These are phyloP conservation scores for Pseudogymnoascus sp. DNA, from an alignment of 2,329 filamentous ascomycete genomes.

Conservation along the genomic window DNA sequence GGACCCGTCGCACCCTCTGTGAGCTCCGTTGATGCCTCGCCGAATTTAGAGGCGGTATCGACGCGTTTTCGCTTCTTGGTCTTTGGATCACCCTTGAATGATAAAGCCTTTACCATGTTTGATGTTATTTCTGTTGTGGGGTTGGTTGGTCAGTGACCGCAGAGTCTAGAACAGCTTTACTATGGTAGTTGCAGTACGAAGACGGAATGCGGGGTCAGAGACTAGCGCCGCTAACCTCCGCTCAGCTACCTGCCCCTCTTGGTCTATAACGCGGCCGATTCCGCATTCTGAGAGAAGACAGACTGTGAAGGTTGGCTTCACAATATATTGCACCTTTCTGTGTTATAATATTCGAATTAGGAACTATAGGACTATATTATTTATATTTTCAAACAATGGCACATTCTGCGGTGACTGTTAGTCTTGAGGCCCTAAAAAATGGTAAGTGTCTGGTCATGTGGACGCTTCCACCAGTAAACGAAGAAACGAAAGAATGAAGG, in stretches of 20 bases:
- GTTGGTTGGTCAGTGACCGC: not conserved
- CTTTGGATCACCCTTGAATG: constrained; percentile 97
- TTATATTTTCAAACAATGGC: constrained; percentile 10
- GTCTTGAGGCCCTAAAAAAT: constrained; percentile 49
- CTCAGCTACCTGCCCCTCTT: constrained; percentile 3
- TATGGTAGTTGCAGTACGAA: not conserved
- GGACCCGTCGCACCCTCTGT: constrained; percentile 29
- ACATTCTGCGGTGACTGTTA: constrained; percentile 39
- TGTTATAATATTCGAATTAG: not conserved
- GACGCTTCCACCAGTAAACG: not conserved
- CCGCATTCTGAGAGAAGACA: not conserved
- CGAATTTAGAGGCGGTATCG: constrained; percentile 34
- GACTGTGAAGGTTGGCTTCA: not conserved
- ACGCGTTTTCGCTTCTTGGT: constrained; percentile 81
- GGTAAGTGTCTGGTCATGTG: constrained; percentile 34
- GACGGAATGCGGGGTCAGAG: not conserved
- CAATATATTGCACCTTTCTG: not conserved
- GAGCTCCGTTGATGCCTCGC: constrained; percentile 32
- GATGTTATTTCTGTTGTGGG: constrained; percentile 14
- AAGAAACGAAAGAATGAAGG: not conserved
- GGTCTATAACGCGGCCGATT: not conserved
- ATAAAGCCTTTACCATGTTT: constrained; percentile 79
- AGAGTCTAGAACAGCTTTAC: not conserved
- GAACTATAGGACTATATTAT: not conserved
- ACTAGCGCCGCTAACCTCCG: not conserved